A percentile compares a stretch with the other conserved stretches of the same genome.
These are phyloP conservation scores for Eurotiales sp. DNA, from an alignment of 2,329 filamentous ascomycete species.

Conservation along the genomic window DNA sequence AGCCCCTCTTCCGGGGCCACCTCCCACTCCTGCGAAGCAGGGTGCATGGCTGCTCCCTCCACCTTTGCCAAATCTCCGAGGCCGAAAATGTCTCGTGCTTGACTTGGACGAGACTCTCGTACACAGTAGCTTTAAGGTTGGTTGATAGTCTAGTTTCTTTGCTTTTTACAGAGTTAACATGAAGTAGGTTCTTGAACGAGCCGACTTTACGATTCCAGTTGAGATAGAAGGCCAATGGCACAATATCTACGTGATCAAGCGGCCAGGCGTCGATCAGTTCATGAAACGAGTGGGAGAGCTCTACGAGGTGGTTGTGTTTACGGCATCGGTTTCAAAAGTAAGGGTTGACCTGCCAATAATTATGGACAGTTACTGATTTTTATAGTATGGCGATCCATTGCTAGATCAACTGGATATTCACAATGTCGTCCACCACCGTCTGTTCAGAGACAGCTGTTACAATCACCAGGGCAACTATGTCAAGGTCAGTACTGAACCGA, in stretches of 20 bases:
- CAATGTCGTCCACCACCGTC: conserved; percentile 87
- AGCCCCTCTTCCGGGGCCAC: conserved; percentile 55
- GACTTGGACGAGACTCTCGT: conserved; percentile 96
- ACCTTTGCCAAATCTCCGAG: conserved; percentile 71
- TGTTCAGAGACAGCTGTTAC: conserved; percentile 98
- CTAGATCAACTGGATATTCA: conserved; percentile 97
- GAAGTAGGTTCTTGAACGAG: conserved; percentile 84
- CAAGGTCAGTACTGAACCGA: conserved; percentile 53
- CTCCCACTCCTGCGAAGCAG: conserved; percentile 42
- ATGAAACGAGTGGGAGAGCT: conserved; percentile 98
- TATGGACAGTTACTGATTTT: background rate
- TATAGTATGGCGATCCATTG: conserved; percentile 88
- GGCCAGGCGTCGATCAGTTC: conserved; percentile 96
- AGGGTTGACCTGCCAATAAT: conserved; percentile 23
- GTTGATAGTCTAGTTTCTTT: conserved; percentile 20
- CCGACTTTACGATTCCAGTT: conserved; percentile 97
- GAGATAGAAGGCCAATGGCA: conserved; percentile 99
- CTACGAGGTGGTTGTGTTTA: conserved; percentile 98
- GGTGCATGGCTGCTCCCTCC: conserved; percentile 74
- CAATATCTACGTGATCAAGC: conserved; percentile 99
- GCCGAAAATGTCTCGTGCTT: conserved; percentile 89
- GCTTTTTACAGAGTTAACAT: conserved; percentile 15
- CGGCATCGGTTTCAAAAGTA: conserved; percentile 96
- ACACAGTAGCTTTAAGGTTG: conserved; percentile 97
- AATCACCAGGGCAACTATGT: conserved; percentile 99